Percentiles rank a stretch among this genome's conserved stretches.
Evolutionary conservation across 2,329 filamentous ascomycete species (phyloP).

Genomic region (Xylaria sp.): DNA sequence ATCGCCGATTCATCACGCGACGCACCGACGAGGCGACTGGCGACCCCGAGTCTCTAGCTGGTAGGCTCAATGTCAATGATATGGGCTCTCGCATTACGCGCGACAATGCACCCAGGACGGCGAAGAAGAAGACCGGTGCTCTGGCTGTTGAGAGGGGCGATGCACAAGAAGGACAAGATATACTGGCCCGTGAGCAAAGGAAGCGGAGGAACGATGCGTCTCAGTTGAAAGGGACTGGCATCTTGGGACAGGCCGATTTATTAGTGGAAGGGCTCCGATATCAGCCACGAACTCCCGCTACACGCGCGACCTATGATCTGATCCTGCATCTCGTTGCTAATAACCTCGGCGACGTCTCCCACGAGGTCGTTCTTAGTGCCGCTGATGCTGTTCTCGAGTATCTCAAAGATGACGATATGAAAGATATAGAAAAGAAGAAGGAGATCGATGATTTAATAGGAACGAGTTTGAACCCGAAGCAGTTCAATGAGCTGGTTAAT

Average conservation of each 20-base stretch:
- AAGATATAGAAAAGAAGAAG: constrained; percentile 98
- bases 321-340: constrained; percentile 91
- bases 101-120: constrained; percentile 79
- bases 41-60: constrained; percentile 96
- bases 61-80: constrained; percentile 89
- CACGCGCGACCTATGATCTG: constrained; percentile 91
- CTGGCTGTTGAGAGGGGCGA: constrained; percentile 78
- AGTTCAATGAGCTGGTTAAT: constrained; percentile 97
- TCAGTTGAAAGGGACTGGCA: constrained; percentile 76
- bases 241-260: constrained; percentile 85
- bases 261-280: constrained; percentile 92
- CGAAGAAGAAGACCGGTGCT: constrained; percentile 75
- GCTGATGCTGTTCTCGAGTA: constrained; percentile 92
- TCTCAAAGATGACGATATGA: constrained; percentile 93
- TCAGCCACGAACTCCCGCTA: constrained; percentile 88
- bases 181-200: constrained; percentile 83
- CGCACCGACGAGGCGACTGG: constrained; percentile 94
- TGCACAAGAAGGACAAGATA: constrained; percentile 82
- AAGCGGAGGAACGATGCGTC: constrained; percentile 84
- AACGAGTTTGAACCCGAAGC: constrained; percentile 81
- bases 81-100: constrained; percentile 89
- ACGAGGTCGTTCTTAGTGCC: constrained; percentile 91
- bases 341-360: constrained; percentile 90
- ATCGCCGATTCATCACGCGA: constrained; percentile 92
- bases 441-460: constrained; percentile 94